Evolutionary conservation across 2,329 filamentous ascomycete species (phyloP).

Genomic region (Ophiostoma piceae): DNA sequence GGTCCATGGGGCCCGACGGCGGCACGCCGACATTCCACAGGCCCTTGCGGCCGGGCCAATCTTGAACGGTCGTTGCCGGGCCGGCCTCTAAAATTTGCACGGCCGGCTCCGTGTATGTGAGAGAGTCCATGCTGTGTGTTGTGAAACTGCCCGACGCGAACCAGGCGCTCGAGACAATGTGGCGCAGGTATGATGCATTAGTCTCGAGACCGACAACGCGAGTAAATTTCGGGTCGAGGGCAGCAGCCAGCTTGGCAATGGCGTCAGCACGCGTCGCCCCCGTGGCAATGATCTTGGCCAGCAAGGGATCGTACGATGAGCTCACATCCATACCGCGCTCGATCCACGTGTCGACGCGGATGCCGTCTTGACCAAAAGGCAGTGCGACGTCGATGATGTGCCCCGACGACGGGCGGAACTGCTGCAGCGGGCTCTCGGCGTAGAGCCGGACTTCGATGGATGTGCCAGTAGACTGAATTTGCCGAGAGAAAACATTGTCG

Average conservation of each 20-base stretch:
- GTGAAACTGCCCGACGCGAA: slow-evolving; percentile 50
- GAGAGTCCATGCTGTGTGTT: slow-evolving; percentile 49
- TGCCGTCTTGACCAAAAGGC: slow-evolving; percentile 38
- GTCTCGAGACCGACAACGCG: slow-evolving; percentile 45
- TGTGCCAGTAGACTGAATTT: slow-evolving; percentile 23
- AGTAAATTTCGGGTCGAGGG: slow-evolving; percentile 33
- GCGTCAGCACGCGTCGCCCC: slow-evolving; percentile 37
- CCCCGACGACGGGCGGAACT: slow-evolving; percentile 56
- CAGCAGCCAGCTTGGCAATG: slow-evolving; percentile 32
- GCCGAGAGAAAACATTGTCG: not conserved
- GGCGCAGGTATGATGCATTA: slow-evolving; percentile 52
- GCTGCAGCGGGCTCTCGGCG: slow-evolving; percentile 50
- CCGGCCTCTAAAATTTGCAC: slow-evolving; percentile 40
- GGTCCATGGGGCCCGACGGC: slow-evolving; percentile 58
- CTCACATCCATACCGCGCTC: slow-evolving; percentile 52
- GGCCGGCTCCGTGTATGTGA: slow-evolving; percentile 46
- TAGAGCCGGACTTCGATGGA: slow-evolving; percentile 38
- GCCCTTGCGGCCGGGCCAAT: slow-evolving; percentile 51
- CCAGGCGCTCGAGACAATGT: slow-evolving; percentile 42
- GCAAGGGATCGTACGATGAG: slow-evolving; percentile 45
- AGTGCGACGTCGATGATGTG: slow-evolving; percentile 53
- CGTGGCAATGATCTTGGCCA: slow-evolving; percentile 56
- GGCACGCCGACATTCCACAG: slow-evolving; percentile 52
- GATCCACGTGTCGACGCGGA: slow-evolving; percentile 61
- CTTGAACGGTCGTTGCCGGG: slow-evolving; percentile 29